Base-by-base conservation (phyloP, 805 yeast species). In the Teunomyces aglyptinius region DNA sequence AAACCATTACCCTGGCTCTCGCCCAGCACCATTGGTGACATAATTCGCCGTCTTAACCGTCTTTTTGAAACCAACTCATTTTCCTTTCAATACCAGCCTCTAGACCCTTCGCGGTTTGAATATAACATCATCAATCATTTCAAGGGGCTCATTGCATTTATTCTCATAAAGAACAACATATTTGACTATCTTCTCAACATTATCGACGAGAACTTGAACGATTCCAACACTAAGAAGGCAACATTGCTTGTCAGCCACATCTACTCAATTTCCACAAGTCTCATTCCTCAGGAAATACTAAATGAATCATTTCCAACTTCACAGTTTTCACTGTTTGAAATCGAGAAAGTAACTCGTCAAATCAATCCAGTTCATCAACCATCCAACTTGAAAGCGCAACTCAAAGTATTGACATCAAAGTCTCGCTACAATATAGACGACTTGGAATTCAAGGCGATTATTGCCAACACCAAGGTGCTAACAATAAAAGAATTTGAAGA, bases 401-500 rank as follows among this genome's bases (percentile, higher is more conserved):
- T 68, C 15, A 55, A 53, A 19, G 54, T 56, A 16, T 48, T 66
- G 35, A 55, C 51, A 12, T 49, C 59, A n/a, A 36, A 50, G 40
- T 63, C 53, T 43, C 57, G 58, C 22, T 54, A 57, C 32, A 56
- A 65, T 33, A 51, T 64, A 28, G 94, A 86, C 55, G 96, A 89
- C 43, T 51, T 70, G 0, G 84, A 83, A 45, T 79, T 91, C 57
- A 83, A 85, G 53, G 74, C 77, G 45, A 70, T 87, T 67, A 73
- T 94, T 5, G 67, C 70, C 24, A 84, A 83, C 41, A 82, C 96
- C 0, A 82, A 76, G 52, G 90, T 94, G 1, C 64, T 89, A 33
- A 76, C 85, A 4, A 83, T 95, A 0, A 94, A 92, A 59, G 88
- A 84, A 45, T 90, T 76, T 59, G 71, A 82, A 1, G 82, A 81